Evolutionary conservation across 805 yeast genomes (phyloP).

Genomic region (Kregervanrija pseudodelftensis): DNA sequence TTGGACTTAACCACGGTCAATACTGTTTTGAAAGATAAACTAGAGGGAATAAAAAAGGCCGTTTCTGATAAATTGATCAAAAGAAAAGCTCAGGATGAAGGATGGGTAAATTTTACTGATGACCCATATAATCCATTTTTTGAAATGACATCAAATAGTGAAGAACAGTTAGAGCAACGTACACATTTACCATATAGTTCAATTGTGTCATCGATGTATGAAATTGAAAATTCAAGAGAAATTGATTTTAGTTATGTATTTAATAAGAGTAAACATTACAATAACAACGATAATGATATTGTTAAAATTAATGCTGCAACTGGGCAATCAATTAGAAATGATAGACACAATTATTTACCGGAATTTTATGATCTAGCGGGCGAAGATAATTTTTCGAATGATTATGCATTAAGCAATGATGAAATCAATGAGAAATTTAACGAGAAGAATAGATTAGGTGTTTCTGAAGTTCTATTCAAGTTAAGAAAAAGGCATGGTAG

Average conservation of each 20-base stretch:
- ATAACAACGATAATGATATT: conserved; percentile 21
- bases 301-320: conserved; percentile 37
- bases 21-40: conserved; percentile 63
- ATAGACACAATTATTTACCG: conserved; percentile 28
- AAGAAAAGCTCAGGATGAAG: conserved; percentile 60
- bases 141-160: conserved; percentile 52
- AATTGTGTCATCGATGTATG: conserved; percentile 61
- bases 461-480: conserved; percentile 47
- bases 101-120: conserved; percentile 81
- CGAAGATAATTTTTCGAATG: conserved; percentile 15
- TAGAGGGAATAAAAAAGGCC: conserved; percentile 70
- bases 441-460: conserved; percentile 20
- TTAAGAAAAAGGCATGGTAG: conserved; percentile 74
- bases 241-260: conserved; percentile 38
- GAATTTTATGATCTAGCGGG: conserved; percentile 37
- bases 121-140: conserved; percentile 79
- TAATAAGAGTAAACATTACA: conserved; percentile 36
- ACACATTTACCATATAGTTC: conserved; percentile 75
- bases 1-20: conserved; percentile 81
- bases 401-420: conserved; percentile 16
- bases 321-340: conserved; percentile 42
- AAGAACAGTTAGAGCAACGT: conserved; percentile 38
- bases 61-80: conserved; percentile 78
- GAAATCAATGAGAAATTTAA: conserved; percentile 9
- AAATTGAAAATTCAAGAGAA: conserved; percentile 54